A percentile compares a stretch with the other conserved stretches of the same genome.
Evolutionary conservation across 768 basidiomycete genomes (phyloP).

Genomic region (Wakefieldia striispora): DNA sequence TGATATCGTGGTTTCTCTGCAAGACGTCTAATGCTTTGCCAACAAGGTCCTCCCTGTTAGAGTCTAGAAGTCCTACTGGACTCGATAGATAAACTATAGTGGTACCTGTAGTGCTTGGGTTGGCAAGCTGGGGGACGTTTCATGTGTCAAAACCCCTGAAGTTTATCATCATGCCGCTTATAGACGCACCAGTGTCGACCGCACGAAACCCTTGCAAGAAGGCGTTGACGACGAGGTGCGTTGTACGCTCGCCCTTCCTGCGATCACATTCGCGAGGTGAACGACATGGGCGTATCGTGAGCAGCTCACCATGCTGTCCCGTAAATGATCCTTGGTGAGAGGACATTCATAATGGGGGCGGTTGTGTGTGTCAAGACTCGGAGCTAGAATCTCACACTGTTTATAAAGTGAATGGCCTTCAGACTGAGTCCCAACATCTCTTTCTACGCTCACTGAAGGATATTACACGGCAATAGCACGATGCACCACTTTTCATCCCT

Average conservation of each 20-base stretch:
- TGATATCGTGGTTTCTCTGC: constrained; percentile 54
- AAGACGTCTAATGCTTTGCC: constrained; percentile 67
- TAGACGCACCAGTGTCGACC: constrained; percentile 73
- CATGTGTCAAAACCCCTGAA: constrained; percentile 15
- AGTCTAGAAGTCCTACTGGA: background rate
- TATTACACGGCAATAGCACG: too few relatives aligned
- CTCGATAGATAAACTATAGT: background rate
- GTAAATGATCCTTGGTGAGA: constrained; percentile 50
- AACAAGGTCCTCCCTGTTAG: constrained; percentile 70
- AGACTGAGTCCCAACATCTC: too few relatives aligned
- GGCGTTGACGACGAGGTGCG: constrained; percentile 65
- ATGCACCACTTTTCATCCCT: too few relatives aligned
- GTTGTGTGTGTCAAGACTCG: constrained; percentile 5
- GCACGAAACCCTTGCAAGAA: constrained; percentile 76
- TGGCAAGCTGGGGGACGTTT: constrained; percentile 50
- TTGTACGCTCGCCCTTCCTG: constrained; percentile 79
- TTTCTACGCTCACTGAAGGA: too few relatives aligned
- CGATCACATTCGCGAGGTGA: constrained; percentile 1
- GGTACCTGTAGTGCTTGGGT: constrained; percentile 68
- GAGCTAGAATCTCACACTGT: constrained; percentile 15
- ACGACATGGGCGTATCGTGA: background rate
- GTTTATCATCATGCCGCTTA: background rate
- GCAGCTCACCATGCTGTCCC: constrained; percentile 57
- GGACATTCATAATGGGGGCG: constrained; percentile 26
- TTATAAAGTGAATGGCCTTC: too few relatives aligned